These are phyloP conservation scores for Colletotrichum lupini DNA, from an alignment of 2,329 filamentous ascomycete genomes.

Conservation along the genomic window DNA sequence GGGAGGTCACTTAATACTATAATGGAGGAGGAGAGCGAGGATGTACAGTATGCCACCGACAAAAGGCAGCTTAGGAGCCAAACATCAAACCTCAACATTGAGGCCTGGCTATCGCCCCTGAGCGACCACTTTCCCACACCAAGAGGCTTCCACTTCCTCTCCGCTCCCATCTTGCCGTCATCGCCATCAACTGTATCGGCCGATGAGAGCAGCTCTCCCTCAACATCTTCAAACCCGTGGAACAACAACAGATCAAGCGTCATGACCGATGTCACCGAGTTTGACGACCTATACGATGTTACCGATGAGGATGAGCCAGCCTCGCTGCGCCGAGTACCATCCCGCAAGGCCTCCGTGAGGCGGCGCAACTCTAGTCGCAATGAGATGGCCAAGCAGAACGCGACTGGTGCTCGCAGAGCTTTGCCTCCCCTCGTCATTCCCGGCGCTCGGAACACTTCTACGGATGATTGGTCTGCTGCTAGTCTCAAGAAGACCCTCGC, in stretches of 20 bases:
- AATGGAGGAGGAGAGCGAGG: constrained; percentile 67
- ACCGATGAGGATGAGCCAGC: constrained; percentile 77
- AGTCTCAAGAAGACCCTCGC: constrained; percentile 60
- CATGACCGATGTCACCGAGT: constrained; percentile 76
- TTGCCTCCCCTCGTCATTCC: constrained; percentile 67
- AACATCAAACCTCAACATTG: constrained; percentile 60
- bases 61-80: constrained; percentile 41
- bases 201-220: constrained; percentile 63
- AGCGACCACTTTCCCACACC: constrained; percentile 79
- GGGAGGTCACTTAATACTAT: constrained; percentile 71
- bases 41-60: constrained; percentile 39
- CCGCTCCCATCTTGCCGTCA: constrained; percentile 71
- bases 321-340: constrained; percentile 37
- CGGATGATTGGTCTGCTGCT: constrained; percentile 57
- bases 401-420: constrained; percentile 46
- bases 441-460: constrained; percentile 44
- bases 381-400: constrained; percentile 36
- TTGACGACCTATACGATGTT: constrained; percentile 89
- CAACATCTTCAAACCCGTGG: constrained; percentile 70
- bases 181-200: constrained; percentile 67
- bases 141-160: constrained; percentile 73
- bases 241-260: constrained; percentile 68
- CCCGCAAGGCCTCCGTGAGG: constrained; percentile 49
- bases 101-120: constrained; percentile 68
- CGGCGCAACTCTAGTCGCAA: constrained; percentile 51